Percentiles rank a stretch among this genome's conserved stretches.
phyloP scores from a whole-genome alignment of 306 rosid genomes.

The Begonia masoniana region DNA sequence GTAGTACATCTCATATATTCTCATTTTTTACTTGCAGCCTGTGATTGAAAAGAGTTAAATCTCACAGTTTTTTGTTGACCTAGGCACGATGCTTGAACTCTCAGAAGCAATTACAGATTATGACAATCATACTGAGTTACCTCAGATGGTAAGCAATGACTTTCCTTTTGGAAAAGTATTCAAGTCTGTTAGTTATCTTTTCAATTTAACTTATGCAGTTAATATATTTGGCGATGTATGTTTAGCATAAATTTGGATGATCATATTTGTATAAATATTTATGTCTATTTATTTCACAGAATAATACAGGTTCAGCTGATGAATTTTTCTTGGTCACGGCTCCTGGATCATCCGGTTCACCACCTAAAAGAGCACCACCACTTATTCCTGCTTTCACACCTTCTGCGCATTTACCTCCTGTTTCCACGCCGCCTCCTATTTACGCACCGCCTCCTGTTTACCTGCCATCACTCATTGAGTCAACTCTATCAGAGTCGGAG shows the following conservation, averaged over 20 bases:
- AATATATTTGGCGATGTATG: background rate
- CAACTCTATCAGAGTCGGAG: slow-evolving; percentile 60
- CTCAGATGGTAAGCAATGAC: slow-evolving; percentile 57
- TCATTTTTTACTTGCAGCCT: background rate
- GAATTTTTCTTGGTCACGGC: slow-evolving; percentile 81
- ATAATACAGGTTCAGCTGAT: slow-evolving; percentile 64
- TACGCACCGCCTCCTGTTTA: slow-evolving; percentile 22
- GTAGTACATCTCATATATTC: slow-evolving; percentile 17
- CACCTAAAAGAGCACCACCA: slow-evolving; percentile 91
- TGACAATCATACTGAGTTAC: slow-evolving; percentile 76
- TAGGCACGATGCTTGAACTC: slow-evolving; percentile 87
- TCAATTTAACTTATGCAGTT: background rate
- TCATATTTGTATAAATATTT: slow-evolving; percentile 16
- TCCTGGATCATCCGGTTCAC: slow-evolving; percentile 71
- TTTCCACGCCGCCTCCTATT: background rate
- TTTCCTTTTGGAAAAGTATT: background rate
- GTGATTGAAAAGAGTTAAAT: background rate
- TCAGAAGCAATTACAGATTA: slow-evolving; percentile 96
- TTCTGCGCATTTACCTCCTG: slow-evolving; percentile 9
- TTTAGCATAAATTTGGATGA: slow-evolving; percentile 2
- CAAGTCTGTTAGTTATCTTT: slow-evolving; percentile 5
- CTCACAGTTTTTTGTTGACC: slow-evolving; percentile 5
- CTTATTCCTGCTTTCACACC: slow-evolving; percentile 36
- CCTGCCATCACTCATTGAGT: slow-evolving; percentile 36
- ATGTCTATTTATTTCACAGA: slow-evolving; percentile 39